phyloP scores from a whole-genome alignment of 371 early-diverging fungal genomes.

The Circinella umbellata region DNA sequence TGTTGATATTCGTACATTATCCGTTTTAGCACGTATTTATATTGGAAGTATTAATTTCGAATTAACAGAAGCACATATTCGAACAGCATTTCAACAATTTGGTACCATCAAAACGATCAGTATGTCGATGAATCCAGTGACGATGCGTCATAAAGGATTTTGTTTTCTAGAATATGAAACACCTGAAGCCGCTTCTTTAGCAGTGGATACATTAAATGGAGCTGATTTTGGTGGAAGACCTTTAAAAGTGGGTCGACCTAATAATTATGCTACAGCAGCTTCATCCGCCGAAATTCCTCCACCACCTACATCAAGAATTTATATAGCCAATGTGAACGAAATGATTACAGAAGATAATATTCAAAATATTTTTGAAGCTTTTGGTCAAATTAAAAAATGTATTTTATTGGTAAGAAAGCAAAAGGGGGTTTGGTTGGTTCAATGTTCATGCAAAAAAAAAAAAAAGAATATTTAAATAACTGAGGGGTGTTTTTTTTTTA shows the following conservation, averaged over 20 bases:
- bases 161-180: conserved; percentile 87
- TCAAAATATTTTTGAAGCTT: conserved; percentile 73
- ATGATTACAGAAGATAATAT: conserved; percentile 71
- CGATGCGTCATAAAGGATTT: conserved; percentile 83
- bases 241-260: conserved; percentile 46
- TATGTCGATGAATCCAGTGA: conserved; percentile 74
- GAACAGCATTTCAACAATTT: conserved; percentile 74
- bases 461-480: no score
- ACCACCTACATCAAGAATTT: conserved; percentile 64
- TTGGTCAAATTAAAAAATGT: conserved; percentile 71
- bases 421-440: neutral
- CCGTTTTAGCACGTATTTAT: conserved; percentile 76
- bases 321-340: conserved; percentile 80
- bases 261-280: conserved; percentile 34
- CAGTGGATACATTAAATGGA: conserved; percentile 60
- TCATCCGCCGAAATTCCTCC: conserved; percentile 46
- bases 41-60: conserved; percentile 85
- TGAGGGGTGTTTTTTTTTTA: no score
- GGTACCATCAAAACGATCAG: conserved; percentile 74
- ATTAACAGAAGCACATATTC: conserved; percentile 73
- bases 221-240: conserved; percentile 42
- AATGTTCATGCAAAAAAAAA: neutral
- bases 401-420: conserved; percentile 58
- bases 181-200: conserved; percentile 81
- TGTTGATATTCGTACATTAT: conserved; percentile 55